Base-by-base conservation (phyloP, 2,329 filamentous ascomycete genomes). In the Spiromastix sp. region DNA sequence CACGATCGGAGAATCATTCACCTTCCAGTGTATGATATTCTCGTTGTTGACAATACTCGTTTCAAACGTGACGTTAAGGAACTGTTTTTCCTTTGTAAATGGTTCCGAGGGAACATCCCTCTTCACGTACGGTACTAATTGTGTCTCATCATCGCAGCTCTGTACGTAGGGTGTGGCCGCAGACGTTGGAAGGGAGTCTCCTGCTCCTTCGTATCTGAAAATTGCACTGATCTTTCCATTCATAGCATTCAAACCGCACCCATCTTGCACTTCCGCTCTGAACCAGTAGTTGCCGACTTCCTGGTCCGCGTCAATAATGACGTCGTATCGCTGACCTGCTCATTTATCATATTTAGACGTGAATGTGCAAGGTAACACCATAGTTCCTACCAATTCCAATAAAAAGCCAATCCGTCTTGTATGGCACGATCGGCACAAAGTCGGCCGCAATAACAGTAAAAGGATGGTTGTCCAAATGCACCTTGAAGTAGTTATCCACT, bases 221-320 rank as follows among this genome's bases (percentile, higher is more conserved):
- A 37, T 37, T 12, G 28, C 27, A 17, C 16, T 37, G 20, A 37
- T 37, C 12, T 11, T 37, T 11, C 28, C 27, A 4, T 37, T 37
- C 27, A 32, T 37, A 8, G 21, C 27, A 28, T 37, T 37, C 5
- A 18, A 3, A 8, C 35, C 35, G 15, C 35, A 37, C 21, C 28
- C 35, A 7, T 3, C 8, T 32, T 37, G 35, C 25, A 37, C 35
- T 26, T 37, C 35, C 2, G 35, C 35, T 32, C 35, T 25, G n/a
- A 50, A 34, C 66, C 67, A 72, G 46, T 69, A 72, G 48, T 59
- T 43, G 16, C 31, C 40, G 9, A 47, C 44, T 0, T 45, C 38
- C 36, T 62, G 52, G 36, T 67, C 48, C 5, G 66, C 66, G 5
- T 52, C 51, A n/a, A 70, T 55, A 17, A 71, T 49, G 4, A 70